Percentiles rank a stretch among this genome's conserved stretches.
phyloP scores from a whole-genome alignment of 1,284 basidiomycete genomes.

The Austroboletus novae-zelandiae region DNA sequence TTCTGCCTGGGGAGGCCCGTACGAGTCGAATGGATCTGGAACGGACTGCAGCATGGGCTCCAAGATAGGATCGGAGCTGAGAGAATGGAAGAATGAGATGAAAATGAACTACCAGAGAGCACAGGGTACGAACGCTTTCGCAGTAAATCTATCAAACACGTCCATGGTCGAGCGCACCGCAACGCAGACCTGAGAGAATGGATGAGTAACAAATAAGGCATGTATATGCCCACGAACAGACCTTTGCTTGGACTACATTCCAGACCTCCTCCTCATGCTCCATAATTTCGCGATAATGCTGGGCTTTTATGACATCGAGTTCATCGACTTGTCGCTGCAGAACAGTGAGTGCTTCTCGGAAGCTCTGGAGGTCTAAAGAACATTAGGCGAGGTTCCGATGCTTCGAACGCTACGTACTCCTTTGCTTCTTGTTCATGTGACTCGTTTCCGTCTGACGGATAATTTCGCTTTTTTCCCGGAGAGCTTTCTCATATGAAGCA shows the following conservation, averaged over 20 bases:
- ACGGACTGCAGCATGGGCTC: conserved; percentile 88
- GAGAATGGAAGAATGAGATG: conserved; percentile 19
- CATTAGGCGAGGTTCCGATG: conserved; percentile 12
- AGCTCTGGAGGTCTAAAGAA: conserved; percentile 73
- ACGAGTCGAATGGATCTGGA: conserved; percentile 91
- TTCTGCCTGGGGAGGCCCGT: conserved; percentile 84
- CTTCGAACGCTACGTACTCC: conserved; percentile 55
- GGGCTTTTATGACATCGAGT: conserved; percentile 75
- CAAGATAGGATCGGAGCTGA: conserved; percentile 83
- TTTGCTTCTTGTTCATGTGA: conserved; percentile 81
- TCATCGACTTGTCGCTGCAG: conserved; percentile 89
- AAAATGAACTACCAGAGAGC: background rate
- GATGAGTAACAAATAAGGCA: conserved; percentile 19
- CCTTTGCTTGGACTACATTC: conserved; percentile 85
- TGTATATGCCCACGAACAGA: conserved; percentile 32
- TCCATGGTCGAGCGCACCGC: conserved; percentile 80
- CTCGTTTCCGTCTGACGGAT: conserved; percentile 89
- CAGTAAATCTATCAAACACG: conserved; percentile 77
- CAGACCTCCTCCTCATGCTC: conserved; percentile 94
- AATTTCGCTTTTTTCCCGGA: conserved; percentile 79
- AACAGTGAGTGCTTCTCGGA: conserved; percentile 79
- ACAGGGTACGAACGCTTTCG: conserved; percentile 72
- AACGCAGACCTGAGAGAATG: conserved; percentile 54
- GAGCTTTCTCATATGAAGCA: conserved; percentile 71
- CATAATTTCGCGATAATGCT: conserved; percentile 85